Percentiles rank a stretch among this genome's conserved stretches.
phyloP scores from a whole-genome alignment of 2,329 filamentous ascomycete species.

The Xylaria sp. region DNA sequence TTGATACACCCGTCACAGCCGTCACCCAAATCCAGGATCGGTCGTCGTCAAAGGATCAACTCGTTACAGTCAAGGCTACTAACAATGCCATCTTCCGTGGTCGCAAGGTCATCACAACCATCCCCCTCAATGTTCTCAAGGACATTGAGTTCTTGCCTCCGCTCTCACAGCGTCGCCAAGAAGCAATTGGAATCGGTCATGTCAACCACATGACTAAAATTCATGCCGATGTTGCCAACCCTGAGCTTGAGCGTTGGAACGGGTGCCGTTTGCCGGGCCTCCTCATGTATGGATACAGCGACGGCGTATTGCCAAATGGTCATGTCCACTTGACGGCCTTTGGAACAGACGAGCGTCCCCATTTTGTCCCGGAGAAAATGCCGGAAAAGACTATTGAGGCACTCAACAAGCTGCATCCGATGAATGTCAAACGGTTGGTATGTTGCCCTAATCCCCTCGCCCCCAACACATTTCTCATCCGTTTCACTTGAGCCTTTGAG shows the following conservation, averaged over 20 bases:
- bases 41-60: no score
- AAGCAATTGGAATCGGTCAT: background rate
- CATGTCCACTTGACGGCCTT: background rate
- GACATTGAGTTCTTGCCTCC: background rate
- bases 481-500: no score
- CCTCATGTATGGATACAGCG: background rate
- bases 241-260: background rate
- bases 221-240: background rate
- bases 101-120: background rate
- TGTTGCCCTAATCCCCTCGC: no score
- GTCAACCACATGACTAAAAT: constrained; percentile 1
- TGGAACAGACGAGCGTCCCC: background rate
- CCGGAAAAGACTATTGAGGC: background rate
- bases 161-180: background rate
- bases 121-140: background rate
- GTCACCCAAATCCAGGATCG: background rate
- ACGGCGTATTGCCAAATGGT: background rate
- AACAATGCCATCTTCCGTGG: no score
- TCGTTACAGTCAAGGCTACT: no score
- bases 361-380: background rate
- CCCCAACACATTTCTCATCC: no score
- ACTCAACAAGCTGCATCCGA: background rate
- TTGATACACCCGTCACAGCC: background rate
- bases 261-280: background rate
- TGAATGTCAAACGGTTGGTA: background rate